Base-by-base conservation (phyloP, 2,329 filamentous ascomycete genomes). In the Hypomyces perniciosus region DNA sequence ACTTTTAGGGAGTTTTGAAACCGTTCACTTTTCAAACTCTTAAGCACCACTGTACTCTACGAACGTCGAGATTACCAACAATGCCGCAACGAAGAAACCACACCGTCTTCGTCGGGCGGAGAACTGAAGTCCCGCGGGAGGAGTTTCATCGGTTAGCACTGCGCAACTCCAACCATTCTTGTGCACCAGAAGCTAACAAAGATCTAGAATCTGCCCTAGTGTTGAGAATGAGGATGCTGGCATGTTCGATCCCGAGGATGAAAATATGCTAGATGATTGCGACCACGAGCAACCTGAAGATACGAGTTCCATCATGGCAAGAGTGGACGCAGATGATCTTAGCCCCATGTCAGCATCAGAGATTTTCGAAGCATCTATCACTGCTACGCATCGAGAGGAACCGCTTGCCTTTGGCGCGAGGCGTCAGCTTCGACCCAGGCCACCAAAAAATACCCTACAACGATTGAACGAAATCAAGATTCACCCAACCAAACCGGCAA, bases 61-160 rank as follows among this genome's bases (percentile, higher is more conserved):
- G 20, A 20, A 20, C 20, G 3, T 20, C 20, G 20, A 20, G 10
- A 9, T 5, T 30, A 26, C 7, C 29, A 30, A 27, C 8, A 8
- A 63, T 61, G 60, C n/a, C 61, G n/a, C 6, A 38, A 28, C 37
- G 40, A n/a, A 39, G 39, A 7, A 9, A 20, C 0, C 13, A 46
- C 1, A 59, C 60, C 13, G 54, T 62, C 4, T 60, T 63, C 49
- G 50, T 56, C 28, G 59, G 57, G 47, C 58, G 57, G 45, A 51
- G 62, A 37, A 56, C 53, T 10, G 30, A 51, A 41, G 33, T 49
- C 1, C 38, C 46, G 7, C 38, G 50, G 7, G 55, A 55, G 8
- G 57, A 56, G n/a, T 30, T 54, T 6, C 33, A 42, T 8, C 33
- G 35, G 62, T 61, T 44, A 39, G 56, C 29, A 6, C 9, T 7